These are phyloP conservation scores for Pochonia chlamydosporia DNA, from an alignment of 2,329 filamentous ascomycete species.

Conservation along the genomic window DNA sequence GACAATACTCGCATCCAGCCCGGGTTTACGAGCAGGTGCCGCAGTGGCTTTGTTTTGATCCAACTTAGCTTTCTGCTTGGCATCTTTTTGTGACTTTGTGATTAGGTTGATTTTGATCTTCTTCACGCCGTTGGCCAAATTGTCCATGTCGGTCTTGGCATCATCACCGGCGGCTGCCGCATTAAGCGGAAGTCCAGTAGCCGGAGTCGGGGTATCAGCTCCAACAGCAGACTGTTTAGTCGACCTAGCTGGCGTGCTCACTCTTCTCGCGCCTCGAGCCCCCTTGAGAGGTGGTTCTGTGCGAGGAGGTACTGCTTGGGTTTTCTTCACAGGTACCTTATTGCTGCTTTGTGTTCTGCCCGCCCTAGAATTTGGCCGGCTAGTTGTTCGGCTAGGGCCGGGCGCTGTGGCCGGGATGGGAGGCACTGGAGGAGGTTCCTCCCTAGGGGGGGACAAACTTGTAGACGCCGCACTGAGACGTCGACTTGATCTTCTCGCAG, in stretches of 20 bases:
- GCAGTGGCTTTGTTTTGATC: constrained; percentile 4
- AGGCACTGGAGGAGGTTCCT: constrained; percentile 10
- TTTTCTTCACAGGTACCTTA: constrained; percentile 52
- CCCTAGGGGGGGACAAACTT: constrained; percentile 18
- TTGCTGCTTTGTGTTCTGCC: constrained; percentile 32
- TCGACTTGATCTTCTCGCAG: constrained; percentile 31
- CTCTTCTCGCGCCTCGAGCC: constrained; percentile 31
- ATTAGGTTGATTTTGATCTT: constrained; percentile 58
- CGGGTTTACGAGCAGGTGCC: not conserved
- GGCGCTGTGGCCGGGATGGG: constrained; percentile 2
- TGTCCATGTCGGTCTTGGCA: constrained; percentile 40
- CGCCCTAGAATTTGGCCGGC: constrained; percentile 9
- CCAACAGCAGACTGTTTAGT: constrained; percentile 10
- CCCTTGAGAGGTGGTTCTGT: constrained; percentile 31
- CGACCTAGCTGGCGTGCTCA: constrained; percentile 17
- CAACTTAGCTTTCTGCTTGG: constrained; percentile 32
- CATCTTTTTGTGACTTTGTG: constrained; percentile 53
- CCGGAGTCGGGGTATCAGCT: constrained; percentile 10
- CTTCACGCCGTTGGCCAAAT: constrained; percentile 52
- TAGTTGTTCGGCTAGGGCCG: constrained; percentile 26
- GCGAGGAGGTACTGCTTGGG: constrained; percentile 41
- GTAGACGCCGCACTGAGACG: constrained; percentile 45
- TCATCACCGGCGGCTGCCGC: constrained; percentile 10
- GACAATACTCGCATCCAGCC: not conserved
- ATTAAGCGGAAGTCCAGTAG: constrained; percentile 3